Evolutionary conservation across 176 grass and related monocot species (phyloP).

Genomic region (Puya raimondii): DNA sequence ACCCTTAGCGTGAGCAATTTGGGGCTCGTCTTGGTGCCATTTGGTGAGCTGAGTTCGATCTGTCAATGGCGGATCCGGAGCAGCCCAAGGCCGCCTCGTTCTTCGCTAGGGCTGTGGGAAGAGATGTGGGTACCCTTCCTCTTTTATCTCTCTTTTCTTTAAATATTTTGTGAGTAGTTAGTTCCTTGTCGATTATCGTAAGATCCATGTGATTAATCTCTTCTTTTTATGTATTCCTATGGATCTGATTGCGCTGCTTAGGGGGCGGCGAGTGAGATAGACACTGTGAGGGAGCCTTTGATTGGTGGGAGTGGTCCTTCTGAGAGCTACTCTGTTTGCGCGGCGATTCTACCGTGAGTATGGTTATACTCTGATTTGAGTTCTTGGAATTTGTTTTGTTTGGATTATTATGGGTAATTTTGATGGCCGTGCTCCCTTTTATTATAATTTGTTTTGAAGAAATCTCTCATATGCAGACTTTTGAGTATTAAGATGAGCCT

Average conservation of each 20-base stretch:
- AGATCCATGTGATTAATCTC: not conserved
- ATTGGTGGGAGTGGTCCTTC: slow-evolving; percentile 12
- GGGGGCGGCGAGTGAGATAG: slow-evolving; percentile 10
- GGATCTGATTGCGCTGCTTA: not conserved
- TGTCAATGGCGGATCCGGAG: slow-evolving; percentile 18
- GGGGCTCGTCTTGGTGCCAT: not conserved
- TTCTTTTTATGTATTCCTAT: not conserved
- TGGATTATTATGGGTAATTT: not conserved
- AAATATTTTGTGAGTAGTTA: too few relatives aligned
- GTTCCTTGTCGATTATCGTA: not conserved
- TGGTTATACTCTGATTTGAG: not conserved
- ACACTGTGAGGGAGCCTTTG: slow-evolving; percentile 30
- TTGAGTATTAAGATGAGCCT: not conserved
- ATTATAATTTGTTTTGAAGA: not conserved
- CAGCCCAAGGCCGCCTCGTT: slow-evolving; percentile 17
- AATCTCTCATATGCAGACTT: not conserved
- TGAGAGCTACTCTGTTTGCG: slow-evolving; percentile 45
- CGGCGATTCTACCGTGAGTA: slow-evolving; percentile 53
- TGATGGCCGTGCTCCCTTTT: not conserved
- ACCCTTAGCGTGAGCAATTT: not conserved
- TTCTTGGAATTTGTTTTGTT: not conserved
- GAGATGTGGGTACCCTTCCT: not conserved
- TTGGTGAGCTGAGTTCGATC: slow-evolving; percentile 6
- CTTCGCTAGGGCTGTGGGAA: not conserved
- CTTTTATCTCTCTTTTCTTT: not conserved